phyloP scores from a whole-genome alignment of 176 grass and related monocot species.

The Phoenix dactylifera region DNA sequence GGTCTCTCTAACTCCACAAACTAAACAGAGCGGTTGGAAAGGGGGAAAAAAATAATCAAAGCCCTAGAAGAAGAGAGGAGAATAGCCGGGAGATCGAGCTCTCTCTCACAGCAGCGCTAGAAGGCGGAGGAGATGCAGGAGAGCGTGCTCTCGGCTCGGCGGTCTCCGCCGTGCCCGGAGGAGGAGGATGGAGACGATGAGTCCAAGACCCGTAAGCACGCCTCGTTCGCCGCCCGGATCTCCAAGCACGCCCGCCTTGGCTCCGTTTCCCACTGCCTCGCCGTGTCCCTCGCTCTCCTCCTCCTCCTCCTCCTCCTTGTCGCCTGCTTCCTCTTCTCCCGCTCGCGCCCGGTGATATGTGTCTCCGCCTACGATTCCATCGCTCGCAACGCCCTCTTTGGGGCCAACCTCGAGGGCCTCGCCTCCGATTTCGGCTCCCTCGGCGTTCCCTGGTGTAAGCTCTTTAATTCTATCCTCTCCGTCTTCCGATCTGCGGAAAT shows the following conservation, averaged over 20 bases:
- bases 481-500: too few relatives aligned
- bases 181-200: constrained; percentile 26
- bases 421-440: constrained; percentile 84
- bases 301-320: constrained; percentile 25
- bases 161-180: constrained; percentile 9
- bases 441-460: constrained; percentile 93
- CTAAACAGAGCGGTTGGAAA: too few relatives aligned
- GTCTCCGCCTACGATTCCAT: constrained; percentile 32
- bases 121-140: not conserved
- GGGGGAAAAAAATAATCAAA: too few relatives aligned
- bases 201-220: constrained; percentile 44
- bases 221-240: constrained; percentile 24
- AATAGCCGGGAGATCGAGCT: too few relatives aligned
- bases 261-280: constrained; percentile 17
- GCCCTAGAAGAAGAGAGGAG: too few relatives aligned
- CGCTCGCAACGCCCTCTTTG: constrained; percentile 26
- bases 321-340: constrained; percentile 29
- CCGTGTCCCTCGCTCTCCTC: constrained; percentile 32
- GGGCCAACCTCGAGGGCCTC: constrained; percentile 27
- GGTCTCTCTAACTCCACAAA: too few relatives aligned
- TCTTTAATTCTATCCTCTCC: not conserved
- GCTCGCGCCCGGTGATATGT: constrained; percentile 26
- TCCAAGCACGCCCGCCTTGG: constrained; percentile 30
- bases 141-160: constrained; percentile 24
- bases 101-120: too few relatives aligned